Conservation (phyloP, 2,329 filamentous ascomycete species). For the Hypoxylon sp. region DNA sequence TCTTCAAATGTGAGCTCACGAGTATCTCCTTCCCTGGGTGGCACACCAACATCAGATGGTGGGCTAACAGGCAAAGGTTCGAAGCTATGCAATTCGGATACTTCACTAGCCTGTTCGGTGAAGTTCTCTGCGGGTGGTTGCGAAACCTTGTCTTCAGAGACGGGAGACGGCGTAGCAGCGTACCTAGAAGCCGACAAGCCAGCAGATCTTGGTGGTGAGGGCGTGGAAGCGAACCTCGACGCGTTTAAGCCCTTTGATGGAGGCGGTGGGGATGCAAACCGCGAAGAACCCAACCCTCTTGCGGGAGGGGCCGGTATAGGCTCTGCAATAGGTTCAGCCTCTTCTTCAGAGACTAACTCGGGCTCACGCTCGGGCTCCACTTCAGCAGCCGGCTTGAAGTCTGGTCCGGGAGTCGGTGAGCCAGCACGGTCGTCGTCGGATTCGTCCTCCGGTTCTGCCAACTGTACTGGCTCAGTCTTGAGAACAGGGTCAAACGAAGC, state of each 20-base stretch:
- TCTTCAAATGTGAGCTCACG: conserved; percentile 78
- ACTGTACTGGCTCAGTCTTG: conserved; percentile 47
- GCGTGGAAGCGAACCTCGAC: conserved; percentile 63
- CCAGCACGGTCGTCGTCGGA: conserved; percentile 53
- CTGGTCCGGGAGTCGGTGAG: conserved; percentile 55
- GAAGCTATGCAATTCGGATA: conserved; percentile 53
- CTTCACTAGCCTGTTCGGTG: conserved; percentile 36
- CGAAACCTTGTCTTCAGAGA: conserved; percentile 45
- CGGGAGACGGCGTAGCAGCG: conserved; percentile 60
- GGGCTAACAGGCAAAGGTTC: conserved; percentile 54
- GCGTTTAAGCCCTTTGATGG: conserved; percentile 60
- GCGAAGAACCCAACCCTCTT: conserved; percentile 53
- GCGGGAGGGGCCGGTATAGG: conserved; percentile 32
- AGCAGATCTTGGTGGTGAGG: conserved; percentile 61
- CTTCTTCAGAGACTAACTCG: conserved; percentile 33
- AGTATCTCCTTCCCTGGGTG: conserved; percentile 46
- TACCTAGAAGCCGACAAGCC: conserved; percentile 63
- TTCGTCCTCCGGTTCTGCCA: conserved; percentile 46
- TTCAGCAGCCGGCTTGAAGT: conserved; percentile 41
- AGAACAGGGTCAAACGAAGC: conserved; percentile 52
- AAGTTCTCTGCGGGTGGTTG: conserved; percentile 20
- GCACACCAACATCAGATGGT: conserved; percentile 50
- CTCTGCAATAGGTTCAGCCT: conserved; percentile 45
- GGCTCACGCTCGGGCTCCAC: conserved; percentile 42
- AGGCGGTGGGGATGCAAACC: conserved; percentile 55